Evolutionary conservation across 2,329 filamentous ascomycete species (phyloP).

Genomic region (Talaromyces pinophilus): DNA sequence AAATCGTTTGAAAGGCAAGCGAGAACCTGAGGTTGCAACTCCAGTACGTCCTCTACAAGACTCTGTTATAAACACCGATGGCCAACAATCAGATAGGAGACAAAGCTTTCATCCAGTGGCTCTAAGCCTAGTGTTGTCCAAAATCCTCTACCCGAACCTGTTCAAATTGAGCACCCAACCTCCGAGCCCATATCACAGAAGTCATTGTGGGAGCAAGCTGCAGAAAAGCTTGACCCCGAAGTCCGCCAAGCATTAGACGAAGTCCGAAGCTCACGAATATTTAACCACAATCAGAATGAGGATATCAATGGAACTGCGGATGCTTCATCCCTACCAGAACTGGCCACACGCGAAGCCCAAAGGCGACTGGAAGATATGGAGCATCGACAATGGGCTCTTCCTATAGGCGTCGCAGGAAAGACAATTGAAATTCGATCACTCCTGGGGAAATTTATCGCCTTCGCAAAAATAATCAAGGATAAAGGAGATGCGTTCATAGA

Average conservation of each 20-base stretch:
- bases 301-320: not conserved
- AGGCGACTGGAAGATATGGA: too few relatives aligned
- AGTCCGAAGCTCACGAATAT: too few relatives aligned
- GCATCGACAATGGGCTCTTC: too few relatives aligned
- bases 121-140: not conserved
- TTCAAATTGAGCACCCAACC: not conserved
- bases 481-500: too few relatives aligned
- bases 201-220: not conserved
- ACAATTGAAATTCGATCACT: too few relatives aligned
- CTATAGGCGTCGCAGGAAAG: too few relatives aligned
- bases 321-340: not conserved
- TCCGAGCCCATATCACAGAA: not conserved
- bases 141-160: not conserved
- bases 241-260: too few relatives aligned
- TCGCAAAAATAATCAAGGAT: too few relatives aligned
- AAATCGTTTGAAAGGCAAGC: not conserved
- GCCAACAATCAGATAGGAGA: not conserved
- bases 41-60: not conserved
- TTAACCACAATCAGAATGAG: too few relatives aligned
- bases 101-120: not conserved
- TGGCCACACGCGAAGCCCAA: not conserved
- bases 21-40: not conserved
- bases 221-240: not conserved
- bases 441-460: too few relatives aligned
- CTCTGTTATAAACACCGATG: not conserved